Conservation (phyloP, 2,329 filamentous ascomycete species). For the Colletotrichum tamarilloi region DNA sequence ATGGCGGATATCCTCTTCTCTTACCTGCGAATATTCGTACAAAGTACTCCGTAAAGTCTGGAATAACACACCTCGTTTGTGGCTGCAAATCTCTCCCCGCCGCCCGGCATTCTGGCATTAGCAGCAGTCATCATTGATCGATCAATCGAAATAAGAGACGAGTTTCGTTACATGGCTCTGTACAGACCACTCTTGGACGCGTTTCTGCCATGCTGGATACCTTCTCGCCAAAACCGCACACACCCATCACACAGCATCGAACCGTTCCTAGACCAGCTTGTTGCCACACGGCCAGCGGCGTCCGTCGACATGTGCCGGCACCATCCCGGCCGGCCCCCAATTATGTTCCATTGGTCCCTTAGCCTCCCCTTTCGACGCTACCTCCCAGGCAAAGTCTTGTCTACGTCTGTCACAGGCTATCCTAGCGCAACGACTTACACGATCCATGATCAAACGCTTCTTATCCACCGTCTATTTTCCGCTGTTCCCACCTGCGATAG, state of each 20-base stretch:
- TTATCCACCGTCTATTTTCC: constrained; percentile 16
- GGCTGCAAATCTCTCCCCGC: background rate
- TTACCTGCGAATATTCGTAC: background rate
- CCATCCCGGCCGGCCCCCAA: constrained; percentile 18
- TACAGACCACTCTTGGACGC: background rate
- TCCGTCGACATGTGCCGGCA: constrained; percentile 16
- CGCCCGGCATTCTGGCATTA: background rate
- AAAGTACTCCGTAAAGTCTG: background rate
- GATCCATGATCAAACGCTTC: constrained; percentile 14
- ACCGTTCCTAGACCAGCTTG: constrained; percentile 21
- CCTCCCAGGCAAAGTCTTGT: constrained; percentile 12
- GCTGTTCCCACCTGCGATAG: background rate
- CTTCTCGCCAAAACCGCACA: background rate
- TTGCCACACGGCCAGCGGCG: constrained; percentile 19
- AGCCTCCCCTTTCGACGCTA: constrained; percentile 12
- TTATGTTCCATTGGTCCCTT: constrained; percentile 3
- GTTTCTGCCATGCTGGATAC: background rate
- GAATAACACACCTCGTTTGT: background rate
- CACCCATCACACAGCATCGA: constrained; percentile 1
- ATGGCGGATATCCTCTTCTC: background rate
- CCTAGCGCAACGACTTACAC: constrained; percentile 24
- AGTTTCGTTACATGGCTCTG: background rate
- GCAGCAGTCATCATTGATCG: background rate
- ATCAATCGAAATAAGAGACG: background rate
- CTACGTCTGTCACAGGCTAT: constrained; percentile 7